Base-by-base conservation (phyloP, 345 rosid genomes). In the Lepidium aucheri region DNA sequence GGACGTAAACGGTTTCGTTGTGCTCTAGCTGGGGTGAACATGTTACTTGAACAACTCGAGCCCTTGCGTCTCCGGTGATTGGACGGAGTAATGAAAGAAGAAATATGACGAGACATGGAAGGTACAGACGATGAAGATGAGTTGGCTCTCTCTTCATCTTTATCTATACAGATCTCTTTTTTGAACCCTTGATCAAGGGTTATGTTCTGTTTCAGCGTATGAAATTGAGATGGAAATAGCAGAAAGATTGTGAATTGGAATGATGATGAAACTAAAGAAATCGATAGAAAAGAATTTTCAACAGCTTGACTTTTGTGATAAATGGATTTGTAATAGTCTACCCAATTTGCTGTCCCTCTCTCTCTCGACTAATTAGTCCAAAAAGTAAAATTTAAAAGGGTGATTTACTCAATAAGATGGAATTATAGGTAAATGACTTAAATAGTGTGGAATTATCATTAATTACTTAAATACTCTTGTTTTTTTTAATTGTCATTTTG, bases 1-100 rank as follows among this genome's bases (percentile, higher is more conserved):
- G 84, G 16, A 90, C 94, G 20, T 67, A 93, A 50, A 66, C 68
- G 4, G 85, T 76, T 11, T 70, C 9, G 64, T 90, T 93, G 87
- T 88, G 76, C 75, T 90, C 97, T 0, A 11, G 77, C n/a, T 45
- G 79, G 1, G 7, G 64, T 9, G 73, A 79, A 53, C 97, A 93
- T 0, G 26, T 77, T 46, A 84, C 65, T 0, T 68, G 32, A 32
- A 93, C 68, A 9, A 60, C 60, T 10, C 84, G 79, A 6, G 87
- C 72, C 54, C 98, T 82, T 12, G 97, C 79, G 45, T 85, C 92
- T 59, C 84, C 87, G 0, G 8, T 60, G 17, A 76, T 83, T 42
- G 28, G 20, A 52, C 57, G 68, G 39, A 60, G 38, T 60, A 11
- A 14, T 28, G 72, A 67, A 53, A 67, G 53, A 36, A 66, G 63